These are phyloP conservation scores for Solanum stenotomum DNA, from an alignment of 257 asterid species.

Conservation along the genomic window DNA sequence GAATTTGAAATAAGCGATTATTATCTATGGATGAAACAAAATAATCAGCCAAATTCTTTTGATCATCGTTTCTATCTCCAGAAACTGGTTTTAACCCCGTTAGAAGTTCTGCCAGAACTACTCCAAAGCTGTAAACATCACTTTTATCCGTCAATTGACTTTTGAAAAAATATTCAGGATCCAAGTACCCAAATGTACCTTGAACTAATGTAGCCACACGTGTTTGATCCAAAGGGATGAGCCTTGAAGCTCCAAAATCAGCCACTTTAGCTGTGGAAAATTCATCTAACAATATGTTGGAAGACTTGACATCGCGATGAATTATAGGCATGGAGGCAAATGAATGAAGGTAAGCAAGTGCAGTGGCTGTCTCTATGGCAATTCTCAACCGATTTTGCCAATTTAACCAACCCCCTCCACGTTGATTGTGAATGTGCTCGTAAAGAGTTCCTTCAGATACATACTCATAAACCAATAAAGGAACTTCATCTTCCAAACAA, in stretches of 20 bases:
- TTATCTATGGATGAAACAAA: no score
- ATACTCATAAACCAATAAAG: no score
- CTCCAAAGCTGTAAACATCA: no score
- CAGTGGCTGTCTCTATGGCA: not conserved
- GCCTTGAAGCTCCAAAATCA: not conserved
- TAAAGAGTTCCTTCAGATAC: not conserved
- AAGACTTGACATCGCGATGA: not conserved
- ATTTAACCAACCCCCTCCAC: no score
- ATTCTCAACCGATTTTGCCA: no score
- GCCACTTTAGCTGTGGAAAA: not conserved
- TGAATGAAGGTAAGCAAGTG: not conserved
- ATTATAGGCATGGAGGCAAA: not conserved
- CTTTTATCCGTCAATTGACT: no score
- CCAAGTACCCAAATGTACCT: not conserved
- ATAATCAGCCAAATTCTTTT: no score
- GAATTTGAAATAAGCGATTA: no score
- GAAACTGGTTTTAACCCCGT: not conserved
- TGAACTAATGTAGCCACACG: not conserved
- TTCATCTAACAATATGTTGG: not conserved
- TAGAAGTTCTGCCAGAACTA: no score
- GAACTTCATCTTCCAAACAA: no score
- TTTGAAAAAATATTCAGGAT: no score
- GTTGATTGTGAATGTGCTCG: not conserved
- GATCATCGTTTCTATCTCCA: no score
- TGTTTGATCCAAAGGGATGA: not conserved